Evolutionary conservation across 805 yeast species (phyloP), one percentile per base, ranked within the genome.

Genomic region (Yarrowia keelungensis): DNA sequence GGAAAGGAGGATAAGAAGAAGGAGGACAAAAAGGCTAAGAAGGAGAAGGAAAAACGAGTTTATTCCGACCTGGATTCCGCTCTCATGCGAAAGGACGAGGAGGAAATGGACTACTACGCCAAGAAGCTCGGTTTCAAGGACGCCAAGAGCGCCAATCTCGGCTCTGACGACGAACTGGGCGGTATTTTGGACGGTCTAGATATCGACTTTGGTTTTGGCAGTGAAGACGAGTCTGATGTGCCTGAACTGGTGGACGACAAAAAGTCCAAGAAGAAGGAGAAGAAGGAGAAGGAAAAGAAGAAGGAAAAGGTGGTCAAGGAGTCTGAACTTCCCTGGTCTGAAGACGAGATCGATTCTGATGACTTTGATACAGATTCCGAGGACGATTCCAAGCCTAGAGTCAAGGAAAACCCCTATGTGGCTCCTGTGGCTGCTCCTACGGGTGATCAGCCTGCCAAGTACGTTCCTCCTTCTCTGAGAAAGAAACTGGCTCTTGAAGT

Each of bases 391-490:
- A 42, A 47, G 32, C 58, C 58, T 10, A 19, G 39, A 70, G 69
- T 68, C 67, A 78, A 80, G 71, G 97, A 90, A 75, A 91, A 91
- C 72, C 96, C 97, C 5, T 90, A 88, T 74, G 84, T 87, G 15
- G 75, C 76, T 58, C 76, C 74, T n/a, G 73, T 71, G 1, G 66
- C 71, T 5, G 32, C 70, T 3, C 64, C 46, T 47, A 71, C 74
- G 2, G 47, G 19, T 8, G 8, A 15, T 3, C 53, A 49, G 19
- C 67, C 77, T 0, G 80, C 82, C 0, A 82, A 85, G 71, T 94
- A 95, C 75, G 80, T 94, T 15, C 98, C 99, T 1, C 99, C 98
- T 0, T 92, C 97, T 0, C 77, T 90, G 69, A 84, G 98, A 69
- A 83, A 85, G 54, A 83, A 82, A 73, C 70, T 83, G 69, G 69